Percentiles rank a stretch among this genome's conserved stretches.
These are phyloP conservation scores for Mortierella sp. DNA, from an alignment of 371 early-diverging fungal species.

Conservation along the genomic window DNA sequence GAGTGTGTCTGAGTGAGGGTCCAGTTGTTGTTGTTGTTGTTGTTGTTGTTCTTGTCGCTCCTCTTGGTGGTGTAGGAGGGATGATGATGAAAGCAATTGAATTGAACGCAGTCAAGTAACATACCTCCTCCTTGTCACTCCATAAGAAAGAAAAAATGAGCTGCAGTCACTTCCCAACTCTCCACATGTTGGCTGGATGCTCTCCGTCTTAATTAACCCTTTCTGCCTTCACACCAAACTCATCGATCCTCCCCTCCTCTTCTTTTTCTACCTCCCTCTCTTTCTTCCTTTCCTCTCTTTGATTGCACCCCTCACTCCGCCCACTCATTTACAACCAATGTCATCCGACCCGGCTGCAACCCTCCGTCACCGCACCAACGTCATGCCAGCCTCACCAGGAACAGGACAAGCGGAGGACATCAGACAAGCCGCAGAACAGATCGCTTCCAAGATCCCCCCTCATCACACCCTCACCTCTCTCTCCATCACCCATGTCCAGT, in stretches of 20 bases:
- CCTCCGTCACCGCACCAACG: constrained; percentile 28
- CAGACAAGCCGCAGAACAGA: background rate
- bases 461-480: constrained; percentile 67
- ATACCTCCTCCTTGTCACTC: background rate
- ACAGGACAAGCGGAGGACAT: background rate
- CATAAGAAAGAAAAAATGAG: background rate
- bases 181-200: background rate
- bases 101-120: background rate
- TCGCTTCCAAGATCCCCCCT: constrained; percentile 35
- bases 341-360: background rate
- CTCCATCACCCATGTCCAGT: constrained; percentile 83
- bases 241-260: background rate
- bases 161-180: background rate
- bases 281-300: background rate
- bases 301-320: background rate
- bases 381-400: constrained; percentile 5
- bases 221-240: background rate
- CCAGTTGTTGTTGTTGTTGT: background rate
- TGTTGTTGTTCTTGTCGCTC: background rate
- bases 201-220: background rate
- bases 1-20: background rate
- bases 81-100: background rate
- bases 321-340: background rate
- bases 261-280: background rate
- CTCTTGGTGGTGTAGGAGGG: background rate